Evolutionary conservation across 2,329 filamentous ascomycete species (phyloP), one percentile per base, ranked within the genome.

Genomic region (Ustulina deusta): DNA sequence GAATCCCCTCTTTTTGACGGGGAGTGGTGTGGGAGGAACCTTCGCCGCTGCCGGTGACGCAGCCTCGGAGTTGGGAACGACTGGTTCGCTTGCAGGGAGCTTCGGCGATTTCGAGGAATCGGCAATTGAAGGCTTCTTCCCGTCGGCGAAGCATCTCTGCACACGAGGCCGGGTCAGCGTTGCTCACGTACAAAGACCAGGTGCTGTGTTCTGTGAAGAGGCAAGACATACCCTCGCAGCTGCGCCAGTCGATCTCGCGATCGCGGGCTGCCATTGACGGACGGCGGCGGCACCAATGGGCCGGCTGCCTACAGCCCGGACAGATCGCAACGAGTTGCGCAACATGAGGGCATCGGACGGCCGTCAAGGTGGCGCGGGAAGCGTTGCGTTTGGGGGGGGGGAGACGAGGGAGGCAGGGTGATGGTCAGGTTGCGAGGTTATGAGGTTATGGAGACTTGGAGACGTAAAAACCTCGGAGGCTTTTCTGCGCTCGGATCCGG

Each of bases 291-390:
- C 83, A 79, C 82, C 82, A 79, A 82, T 75, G 77, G 86, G 83
- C 82, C 83, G 85, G 79, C 82, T 81, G 81, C 85, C 83, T 79
- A 89, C 81, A 76, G 84, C 83, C 84, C 84, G 87, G 78, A 86
- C 86, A 80, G 88, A 89, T 83, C 85, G 87, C 83, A 90, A 82
- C 81, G 88, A 90, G 80, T 87, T 87, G 84, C 88, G 89, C 86
- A 91, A 86, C 89, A 91, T 91, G 84, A 84, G 83, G 82, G 82
- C 83, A 83, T 84, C 80, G 75, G 75, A 69, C 40, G 63, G 71
- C 74, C 74, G 72, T 72, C 70, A 69, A 65, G 62, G 60, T 68
- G 74, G 75, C 70, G 73, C 70, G 63, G 69, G 55, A 38, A 46
- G 38, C 70, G 73, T 73, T 72, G 71, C 73, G 68, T 58, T 9